Conservation (phyloP, 1,139 yeast species). For the Debaryomyces psychrophilus region DNA sequence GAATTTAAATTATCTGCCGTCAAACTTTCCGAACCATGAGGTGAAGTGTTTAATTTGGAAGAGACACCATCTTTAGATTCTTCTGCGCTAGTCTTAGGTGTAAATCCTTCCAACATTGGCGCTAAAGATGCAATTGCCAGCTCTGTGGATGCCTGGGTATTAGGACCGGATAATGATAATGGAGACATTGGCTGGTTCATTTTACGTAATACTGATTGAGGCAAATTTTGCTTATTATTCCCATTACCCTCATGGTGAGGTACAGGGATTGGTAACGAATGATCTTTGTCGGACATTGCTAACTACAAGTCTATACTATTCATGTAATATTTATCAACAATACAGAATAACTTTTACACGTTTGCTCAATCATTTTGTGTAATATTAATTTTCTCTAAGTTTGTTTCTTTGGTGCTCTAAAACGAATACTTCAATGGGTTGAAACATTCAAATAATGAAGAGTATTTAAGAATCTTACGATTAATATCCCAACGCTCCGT, state of each 20-base stretch:
- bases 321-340: neutral
- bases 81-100: slow-evolving; percentile 70
- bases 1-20: slow-evolving; percentile 8
- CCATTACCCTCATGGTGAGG: slow-evolving; percentile 8
- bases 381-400: neutral
- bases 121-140: slow-evolving; percentile 79
- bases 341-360: neutral
- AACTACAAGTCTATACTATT: neutral
- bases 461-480: slow-evolving; percentile 3
- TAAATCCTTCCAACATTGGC: slow-evolving; percentile 70
- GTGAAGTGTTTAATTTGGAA: slow-evolving; percentile 13
- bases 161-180: slow-evolving; percentile 26
- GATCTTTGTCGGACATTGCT: slow-evolving; percentile 8
- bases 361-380: slow-evolving; percentile 2
- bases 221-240: neutral
- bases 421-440: slow-evolving; percentile 2
- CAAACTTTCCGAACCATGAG: slow-evolving; percentile 10
- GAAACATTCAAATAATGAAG: slow-evolving; percentile 1
- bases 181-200: slow-evolving; percentile 39
- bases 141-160: slow-evolving; percentile 30
- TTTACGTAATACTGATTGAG: slow-evolving; percentile 14
- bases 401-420: neutral
- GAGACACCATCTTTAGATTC: slow-evolving; percentile 37
- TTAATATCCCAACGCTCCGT: slow-evolving; percentile 67
- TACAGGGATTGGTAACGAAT: slow-evolving; percentile 12